Evolutionary conservation across 176 grass and related monocot genomes (phyloP), one percentile per base, ranked within the genome.

Genomic region (Areca catechu): DNA sequence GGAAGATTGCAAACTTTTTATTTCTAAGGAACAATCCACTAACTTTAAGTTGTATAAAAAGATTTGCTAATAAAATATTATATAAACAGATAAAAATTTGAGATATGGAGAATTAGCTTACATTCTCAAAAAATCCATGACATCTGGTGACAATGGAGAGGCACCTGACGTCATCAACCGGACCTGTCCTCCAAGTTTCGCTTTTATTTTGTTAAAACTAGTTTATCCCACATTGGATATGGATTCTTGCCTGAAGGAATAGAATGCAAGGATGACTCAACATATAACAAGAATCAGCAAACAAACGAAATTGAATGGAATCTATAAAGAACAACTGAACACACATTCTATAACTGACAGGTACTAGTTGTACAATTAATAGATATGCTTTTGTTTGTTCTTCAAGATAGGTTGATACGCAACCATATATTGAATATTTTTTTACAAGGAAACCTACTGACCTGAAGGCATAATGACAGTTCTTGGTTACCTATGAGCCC

Each of bases 141-240:
- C 78, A 76, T 98, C 84, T 53, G 77, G 5, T 51, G 93, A 98
- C 66, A 98, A 68, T 54, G 93, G 93, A 74, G 87, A 98, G 69
- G 93, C 87, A 30, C 93, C 93, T 72, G 83, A 98, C 61, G 27
- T 63, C 93, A 98, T 88, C 51, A 88, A 66, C 51, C 87, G 82
- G 18, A 98, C 88, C 23, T 75, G 77, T 24, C 93, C 93, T 66
- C 93, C 93, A 30, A 98, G 86, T 58, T 75, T 97, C 55, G 75
- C 75, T 85, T 79, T 97, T 78, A 97, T 87, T 80, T 97, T 92
- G 74, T 97, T 97, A 72, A 97, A 67, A 97, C 93, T 68, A 97
- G 66, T 66, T 66, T 97, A 66, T 91, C 93, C 93, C 93, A 97
- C 63, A 97, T 88, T 67, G 81, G 81, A 22, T 83, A 91, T 50